phyloP scores from a whole-genome alignment of 2,329 filamentous ascomycete species.

The Aureobasidium sp. region DNA sequence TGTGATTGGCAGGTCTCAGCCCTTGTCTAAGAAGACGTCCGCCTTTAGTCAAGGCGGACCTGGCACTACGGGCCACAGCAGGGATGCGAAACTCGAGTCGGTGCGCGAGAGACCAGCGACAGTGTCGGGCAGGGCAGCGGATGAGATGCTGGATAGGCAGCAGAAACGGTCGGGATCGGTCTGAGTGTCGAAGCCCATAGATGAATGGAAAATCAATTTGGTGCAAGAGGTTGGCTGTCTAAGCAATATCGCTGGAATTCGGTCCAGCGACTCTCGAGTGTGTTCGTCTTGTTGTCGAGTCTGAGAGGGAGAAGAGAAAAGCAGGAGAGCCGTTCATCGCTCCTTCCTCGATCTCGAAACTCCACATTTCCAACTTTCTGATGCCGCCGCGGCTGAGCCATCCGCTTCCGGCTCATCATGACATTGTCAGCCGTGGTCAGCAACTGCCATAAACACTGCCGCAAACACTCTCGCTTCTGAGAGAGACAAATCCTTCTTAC shows the following conservation, averaged over 20 bases:
- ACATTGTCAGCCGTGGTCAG: not conserved
- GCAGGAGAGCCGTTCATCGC: not conserved
- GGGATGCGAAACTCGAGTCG: constrained; percentile 38
- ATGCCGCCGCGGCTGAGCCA: not conserved
- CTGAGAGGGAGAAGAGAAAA: not conserved
- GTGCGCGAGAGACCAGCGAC: constrained; percentile 13
- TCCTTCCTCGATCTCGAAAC: not conserved
- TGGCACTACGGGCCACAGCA: constrained; percentile 36
- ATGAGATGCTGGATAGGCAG: not conserved
- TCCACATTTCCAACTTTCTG: constrained; percentile 1
- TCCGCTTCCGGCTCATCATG: constrained; percentile 3
- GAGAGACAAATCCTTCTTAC: no score
- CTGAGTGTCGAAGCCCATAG: constrained; percentile 9
- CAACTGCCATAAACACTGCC: not conserved
- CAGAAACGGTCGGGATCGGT: constrained; percentile 1
- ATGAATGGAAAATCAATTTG: not conserved
- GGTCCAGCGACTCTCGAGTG: not conserved
- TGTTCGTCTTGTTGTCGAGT: not conserved
- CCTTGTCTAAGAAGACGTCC: constrained; percentile 31
- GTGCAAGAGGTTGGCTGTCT: not conserved
- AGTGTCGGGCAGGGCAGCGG: not conserved
- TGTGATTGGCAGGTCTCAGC: not conserved
- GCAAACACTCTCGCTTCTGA: not conserved
- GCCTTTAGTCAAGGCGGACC: constrained; percentile 44
- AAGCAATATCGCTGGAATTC: not conserved